These are phyloP conservation scores for Lycium ferocissimum DNA, from an alignment of 257 asterid genomes.

Conservation along the genomic window DNA sequence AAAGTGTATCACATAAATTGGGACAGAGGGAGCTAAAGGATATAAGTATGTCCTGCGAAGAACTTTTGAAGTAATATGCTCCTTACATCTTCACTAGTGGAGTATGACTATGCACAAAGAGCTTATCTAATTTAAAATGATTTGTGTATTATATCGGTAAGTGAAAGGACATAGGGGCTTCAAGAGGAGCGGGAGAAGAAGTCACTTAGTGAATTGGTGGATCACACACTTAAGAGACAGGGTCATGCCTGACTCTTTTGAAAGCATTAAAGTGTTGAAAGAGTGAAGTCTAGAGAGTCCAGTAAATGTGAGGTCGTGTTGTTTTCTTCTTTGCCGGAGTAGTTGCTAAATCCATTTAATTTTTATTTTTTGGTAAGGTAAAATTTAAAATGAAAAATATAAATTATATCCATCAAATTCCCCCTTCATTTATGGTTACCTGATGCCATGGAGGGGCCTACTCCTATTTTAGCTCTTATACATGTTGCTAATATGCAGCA, in stretches of 20 bases:
- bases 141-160: neutral
- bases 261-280: neutral
- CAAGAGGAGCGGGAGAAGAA: neutral
- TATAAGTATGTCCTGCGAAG: conserved; percentile 3
- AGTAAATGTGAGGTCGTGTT: neutral
- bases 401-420: neutral
- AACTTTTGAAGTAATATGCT: conserved; percentile 1
- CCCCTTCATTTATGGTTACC: neutral
- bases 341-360: conserved; percentile 1
- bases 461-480: conserved; percentile 7
- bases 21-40: neutral
- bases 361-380: neutral
- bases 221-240: neutral
- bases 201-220: neutral
- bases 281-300: neutral
- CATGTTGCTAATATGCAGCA: neutral
- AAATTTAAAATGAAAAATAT: neutral
- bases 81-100: neutral
- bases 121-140: conserved; percentile 15
- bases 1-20: too few species aligned
- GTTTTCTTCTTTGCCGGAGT: neutral
- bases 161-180: neutral
- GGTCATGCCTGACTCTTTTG: neutral
- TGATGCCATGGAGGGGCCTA: neutral
- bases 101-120: conserved; percentile 18